phyloP scores from a whole-genome alignment of 768 basidiomycete genomes.

The Kwoniella europaea region DNA sequence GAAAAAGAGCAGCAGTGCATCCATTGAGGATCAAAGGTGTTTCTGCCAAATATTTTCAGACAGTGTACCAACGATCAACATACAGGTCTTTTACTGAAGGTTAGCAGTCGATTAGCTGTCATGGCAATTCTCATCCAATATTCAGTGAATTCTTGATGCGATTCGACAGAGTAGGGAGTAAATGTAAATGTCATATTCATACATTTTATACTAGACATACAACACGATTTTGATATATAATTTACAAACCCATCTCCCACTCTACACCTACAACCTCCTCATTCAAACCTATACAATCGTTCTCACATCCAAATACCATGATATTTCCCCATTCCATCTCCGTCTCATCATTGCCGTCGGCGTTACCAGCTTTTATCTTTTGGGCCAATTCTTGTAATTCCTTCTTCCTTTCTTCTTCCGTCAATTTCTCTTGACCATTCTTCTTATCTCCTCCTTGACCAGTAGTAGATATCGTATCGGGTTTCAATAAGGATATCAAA shows the following conservation, averaged over 20 bases:
- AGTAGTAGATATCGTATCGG: conserved; percentile 43
- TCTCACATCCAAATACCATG: conserved; percentile 82
- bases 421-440: conserved; percentile 58
- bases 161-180: too few species aligned
- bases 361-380: conserved; percentile 43
- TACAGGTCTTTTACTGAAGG: too few species aligned
- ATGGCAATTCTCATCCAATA: too few species aligned
- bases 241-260: conserved; percentile 45
- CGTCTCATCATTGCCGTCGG: conserved; percentile 57
- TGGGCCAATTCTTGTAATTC: conserved; percentile 66
- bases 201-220: too few species aligned
- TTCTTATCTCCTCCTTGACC: conserved; percentile 32
- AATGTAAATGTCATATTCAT: too few species aligned
- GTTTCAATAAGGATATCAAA: conserved; percentile 75
- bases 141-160: too few species aligned
- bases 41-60: too few species aligned
- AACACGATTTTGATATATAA: not conserved
- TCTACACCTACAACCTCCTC: conserved; percentile 58
- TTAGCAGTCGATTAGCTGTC: too few species aligned
- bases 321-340: conserved; percentile 97
- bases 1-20: too few species aligned
- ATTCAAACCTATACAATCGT: conserved; percentile 66
- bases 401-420: conserved; percentile 73
- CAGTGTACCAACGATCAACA: too few species aligned
- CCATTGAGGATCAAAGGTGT: too few species aligned